Percentiles rank a stretch among this genome's conserved stretches.
phyloP scores from a whole-genome alignment of 805 yeast genomes.

The Yueomyces sinensis region DNA sequence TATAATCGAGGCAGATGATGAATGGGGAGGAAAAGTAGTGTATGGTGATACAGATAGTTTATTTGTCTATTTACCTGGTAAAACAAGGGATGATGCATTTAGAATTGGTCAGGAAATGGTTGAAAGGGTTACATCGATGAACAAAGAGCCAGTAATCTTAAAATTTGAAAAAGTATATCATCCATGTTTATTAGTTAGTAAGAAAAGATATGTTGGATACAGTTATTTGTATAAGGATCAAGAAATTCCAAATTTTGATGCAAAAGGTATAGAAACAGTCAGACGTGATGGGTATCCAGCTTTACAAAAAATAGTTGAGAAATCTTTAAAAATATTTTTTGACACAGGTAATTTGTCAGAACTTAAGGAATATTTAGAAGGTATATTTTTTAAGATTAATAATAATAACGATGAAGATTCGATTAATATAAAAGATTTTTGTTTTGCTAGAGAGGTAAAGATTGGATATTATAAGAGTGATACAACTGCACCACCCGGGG shows the following conservation, averaged over 20 bases:
- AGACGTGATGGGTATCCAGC: conserved; percentile 93
- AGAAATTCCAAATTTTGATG: conserved; percentile 61
- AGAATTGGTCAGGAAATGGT: conserved; percentile 62
- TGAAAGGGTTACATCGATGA: conserved; percentile 39
- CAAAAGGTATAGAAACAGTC: conserved; percentile 93
- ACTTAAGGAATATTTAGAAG: conserved; percentile 51
- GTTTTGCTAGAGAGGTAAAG: conserved; percentile 83
- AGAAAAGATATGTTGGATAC: conserved; percentile 86
- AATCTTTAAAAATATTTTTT: conserved; percentile 53
- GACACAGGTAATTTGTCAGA: conserved; percentile 56
- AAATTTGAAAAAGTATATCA: conserved; percentile 90
- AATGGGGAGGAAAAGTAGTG: conserved; percentile 84
- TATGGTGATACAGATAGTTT: conserved; percentile 96
- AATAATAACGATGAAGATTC: conserved; percentile 35
- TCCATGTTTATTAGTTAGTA: conserved; percentile 71
- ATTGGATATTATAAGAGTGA: conserved; percentile 72
- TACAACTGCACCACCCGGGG: conserved; percentile 78
- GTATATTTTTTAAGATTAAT: conserved; percentile 55
- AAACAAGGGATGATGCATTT: conserved; percentile 65
- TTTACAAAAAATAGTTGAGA: conserved; percentile 70
- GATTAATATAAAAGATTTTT: conserved; percentile 69
- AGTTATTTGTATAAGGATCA: conserved; percentile 52
- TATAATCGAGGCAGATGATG: conserved; percentile 41
- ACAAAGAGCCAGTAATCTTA: conserved; percentile 71
- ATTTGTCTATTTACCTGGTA: conserved; percentile 83